Evolutionary conservation across 176 grass and related monocot genomes (phyloP).

Genomic region (Lolium perenne): DNA sequence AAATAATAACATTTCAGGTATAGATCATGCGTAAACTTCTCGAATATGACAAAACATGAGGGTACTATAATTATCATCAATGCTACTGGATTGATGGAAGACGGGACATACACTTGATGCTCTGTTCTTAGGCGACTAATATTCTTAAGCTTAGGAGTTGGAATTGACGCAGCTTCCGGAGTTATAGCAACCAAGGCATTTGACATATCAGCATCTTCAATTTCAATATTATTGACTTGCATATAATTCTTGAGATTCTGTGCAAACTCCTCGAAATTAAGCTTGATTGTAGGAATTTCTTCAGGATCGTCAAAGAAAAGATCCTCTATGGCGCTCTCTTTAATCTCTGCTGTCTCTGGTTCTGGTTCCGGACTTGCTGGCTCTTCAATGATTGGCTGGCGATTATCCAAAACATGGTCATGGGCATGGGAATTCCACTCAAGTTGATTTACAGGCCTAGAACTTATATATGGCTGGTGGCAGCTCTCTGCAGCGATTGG

Average conservation of each 20-base stretch:
- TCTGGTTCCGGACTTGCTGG: constrained; percentile 72
- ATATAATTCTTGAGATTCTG: constrained; percentile 78
- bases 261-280: constrained; percentile 76
- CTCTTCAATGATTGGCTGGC: constrained; percentile 84
- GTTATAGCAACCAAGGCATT: constrained; percentile 74
- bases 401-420: constrained; percentile 35
- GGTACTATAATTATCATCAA: constrained; percentile 4
- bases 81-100: not conserved
- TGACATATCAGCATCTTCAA: constrained; percentile 80
- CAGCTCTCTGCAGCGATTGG: constrained; percentile 26
- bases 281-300: constrained; percentile 82
- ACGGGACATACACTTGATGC: constrained; percentile 83
- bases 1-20: constrained; percentile 24
- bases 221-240: constrained; percentile 77
- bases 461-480: constrained; percentile 22
- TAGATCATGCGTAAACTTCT: constrained; percentile 1
- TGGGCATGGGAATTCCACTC: constrained; percentile 33
- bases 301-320: constrained; percentile 74
- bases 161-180: constrained; percentile 70
- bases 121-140: constrained; percentile 83
- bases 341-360: constrained; percentile 44
- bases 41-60: not conserved
- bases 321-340: constrained; percentile 71
- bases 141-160: constrained; percentile 82
- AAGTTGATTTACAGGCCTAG: constrained; percentile 40